phyloP scores from a whole-genome alignment of 139 green algal species.

The Chlamydomonas asymmetrica region DNA sequence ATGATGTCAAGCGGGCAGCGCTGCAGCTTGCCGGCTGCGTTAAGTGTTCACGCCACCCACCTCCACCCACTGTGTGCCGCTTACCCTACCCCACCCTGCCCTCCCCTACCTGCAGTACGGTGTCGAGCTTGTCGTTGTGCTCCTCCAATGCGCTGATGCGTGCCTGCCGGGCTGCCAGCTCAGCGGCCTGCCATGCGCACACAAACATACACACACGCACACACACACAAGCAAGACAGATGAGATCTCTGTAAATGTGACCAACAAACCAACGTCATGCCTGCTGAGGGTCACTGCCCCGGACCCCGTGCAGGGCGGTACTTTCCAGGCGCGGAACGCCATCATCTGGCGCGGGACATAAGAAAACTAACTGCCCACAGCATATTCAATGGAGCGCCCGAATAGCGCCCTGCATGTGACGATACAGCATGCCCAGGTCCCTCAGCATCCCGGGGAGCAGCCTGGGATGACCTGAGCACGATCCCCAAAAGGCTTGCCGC shows the following conservation, averaged over 20 bases:
- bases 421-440: no score
- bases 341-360: no score
- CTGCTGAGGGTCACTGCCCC: no score
- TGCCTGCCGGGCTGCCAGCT: conserved; percentile 14
- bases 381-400: no score
- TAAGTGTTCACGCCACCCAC: no score
- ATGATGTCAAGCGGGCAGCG: not conserved
- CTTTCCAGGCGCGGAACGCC: not conserved
- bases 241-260: not conserved
- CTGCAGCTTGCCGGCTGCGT: not conserved
- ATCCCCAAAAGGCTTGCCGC: no score
- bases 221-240: not conserved
- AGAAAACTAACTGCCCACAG: no score
- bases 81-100: no score
- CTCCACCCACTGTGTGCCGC: not conserved
- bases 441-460: no score
- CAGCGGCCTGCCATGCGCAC: not conserved
- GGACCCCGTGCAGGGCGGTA: not conserved
- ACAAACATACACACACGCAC: not conserved
- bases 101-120: conserved; percentile 15
- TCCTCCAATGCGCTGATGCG: conserved; percentile 18
- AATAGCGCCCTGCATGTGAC: no score
- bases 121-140: conserved; percentile 24
- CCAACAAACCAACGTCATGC: not conserved
- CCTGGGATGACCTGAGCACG: no score